Base-by-base conservation (phyloP, 495 filamentous ascomycete species). In the Eremomyces bilateralis region DNA sequence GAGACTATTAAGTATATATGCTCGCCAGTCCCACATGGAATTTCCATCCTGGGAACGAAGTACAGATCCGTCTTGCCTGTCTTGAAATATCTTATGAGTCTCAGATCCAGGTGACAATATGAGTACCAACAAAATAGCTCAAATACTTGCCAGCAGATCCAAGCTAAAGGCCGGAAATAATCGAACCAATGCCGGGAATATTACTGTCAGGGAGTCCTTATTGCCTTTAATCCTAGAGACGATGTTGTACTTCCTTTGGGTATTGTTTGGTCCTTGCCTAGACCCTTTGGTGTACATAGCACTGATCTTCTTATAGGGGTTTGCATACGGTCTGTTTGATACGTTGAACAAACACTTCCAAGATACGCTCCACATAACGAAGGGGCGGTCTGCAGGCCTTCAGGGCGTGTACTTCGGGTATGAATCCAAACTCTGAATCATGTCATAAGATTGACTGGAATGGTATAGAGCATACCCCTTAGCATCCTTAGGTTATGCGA, bases 241-340 rank as follows among this genome's bases (percentile, higher is more conserved):
- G 4, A 59, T 81, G 35, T 59, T 85, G 2, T 85, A 83, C 54
- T 84, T 90, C 53, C 60, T 88, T 4, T 84, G 76, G 81, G 79
- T 44, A 34, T 27, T 27, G 24, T 13, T 27, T 27, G 12, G 33
- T 22, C 34, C 15, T 12, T 34, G 12, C 21, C 1, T 12, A 12
- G 11, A n/a, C 30, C 8, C 15, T 33, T n/a, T n/a, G n/a, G n/a
- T 33, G 11, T 15, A n/a, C 11, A 12, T 33, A 15, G 16, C 6
- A 33, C 11, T n/a, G 6, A 15, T 15, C 8, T 10, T 33, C 6
- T 11, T n/a, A 12, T 13, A 43, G 45, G 43, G 82, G 0, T 80
- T 92, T 41, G 73, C 76, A 0, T 88, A 90, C 48, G 80, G 81
- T 11, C 64, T 92, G 19, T 62, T 90, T 8, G 73, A 77, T 37